phyloP scores from a whole-genome alignment of 2,329 filamentous ascomycete genomes.

The Aspergillus glaucus region DNA sequence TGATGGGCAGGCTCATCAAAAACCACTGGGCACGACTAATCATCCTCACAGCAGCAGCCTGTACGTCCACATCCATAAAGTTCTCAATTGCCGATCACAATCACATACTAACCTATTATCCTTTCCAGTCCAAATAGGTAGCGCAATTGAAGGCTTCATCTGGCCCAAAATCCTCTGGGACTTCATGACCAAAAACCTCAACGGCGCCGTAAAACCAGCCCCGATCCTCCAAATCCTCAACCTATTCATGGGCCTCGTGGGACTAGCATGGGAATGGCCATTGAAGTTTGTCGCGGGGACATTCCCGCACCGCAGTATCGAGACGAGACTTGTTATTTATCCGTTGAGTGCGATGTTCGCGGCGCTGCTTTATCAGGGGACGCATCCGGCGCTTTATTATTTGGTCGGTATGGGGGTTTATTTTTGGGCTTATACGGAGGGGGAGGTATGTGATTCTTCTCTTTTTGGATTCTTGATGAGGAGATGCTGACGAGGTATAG shows the following conservation, averaged over 20 bases:
- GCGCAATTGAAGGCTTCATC: constrained; percentile 82
- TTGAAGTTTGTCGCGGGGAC: constrained; percentile 70
- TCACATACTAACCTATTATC: constrained; percentile 7
- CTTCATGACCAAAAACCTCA: constrained; percentile 84
- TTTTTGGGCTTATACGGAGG: constrained; percentile 96
- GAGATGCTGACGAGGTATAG: constrained; percentile 32
- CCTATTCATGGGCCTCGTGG: constrained; percentile 68
- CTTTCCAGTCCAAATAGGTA: constrained; percentile 72
- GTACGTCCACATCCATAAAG: constrained; percentile 44
- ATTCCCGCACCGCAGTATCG: constrained; percentile 75
- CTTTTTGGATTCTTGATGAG: not conserved
- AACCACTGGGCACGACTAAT: constrained; percentile 98
- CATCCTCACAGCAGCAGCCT: constrained; percentile 73
- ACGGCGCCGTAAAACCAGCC: constrained; percentile 77
- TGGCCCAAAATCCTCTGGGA: constrained; percentile 99
- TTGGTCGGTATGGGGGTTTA: constrained; percentile 78
- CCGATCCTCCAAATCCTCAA: constrained; percentile 88
- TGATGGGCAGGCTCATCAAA: constrained; percentile 97
- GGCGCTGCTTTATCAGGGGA: constrained; percentile 81
- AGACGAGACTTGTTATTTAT: constrained; percentile 73
- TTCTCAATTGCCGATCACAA: not conserved
- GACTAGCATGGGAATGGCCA: constrained; percentile 88
- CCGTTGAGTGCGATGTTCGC: constrained; percentile 71
- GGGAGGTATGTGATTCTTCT: constrained; percentile 60
- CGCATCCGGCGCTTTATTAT: constrained; percentile 89